A percentile compares a stretch with the other conserved stretches of the same genome.
phyloP scores from a whole-genome alignment of 1,284 basidiomycete species.

The Tilletia horrida region DNA sequence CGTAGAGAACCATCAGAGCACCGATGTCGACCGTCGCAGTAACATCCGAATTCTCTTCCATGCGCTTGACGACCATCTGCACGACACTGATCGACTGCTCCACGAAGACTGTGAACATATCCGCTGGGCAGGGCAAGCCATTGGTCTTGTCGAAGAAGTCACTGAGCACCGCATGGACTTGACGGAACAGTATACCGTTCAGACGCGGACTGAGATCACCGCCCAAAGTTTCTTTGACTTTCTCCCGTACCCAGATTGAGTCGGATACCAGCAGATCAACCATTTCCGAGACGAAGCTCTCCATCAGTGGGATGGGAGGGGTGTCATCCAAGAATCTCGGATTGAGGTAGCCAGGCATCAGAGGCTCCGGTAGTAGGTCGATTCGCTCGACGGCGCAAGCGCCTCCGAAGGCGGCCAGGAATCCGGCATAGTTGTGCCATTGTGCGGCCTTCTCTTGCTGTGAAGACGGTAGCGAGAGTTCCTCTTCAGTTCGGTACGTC shows the following conservation, averaged over 20 bases:
- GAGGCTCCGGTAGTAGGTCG: conserved; percentile 27
- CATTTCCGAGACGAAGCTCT: conserved; percentile 48
- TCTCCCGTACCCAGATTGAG: conserved; percentile 51
- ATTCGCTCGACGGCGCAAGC: conserved; percentile 61
- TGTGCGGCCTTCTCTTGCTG: conserved; percentile 56
- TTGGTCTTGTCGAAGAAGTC: conserved; percentile 50
- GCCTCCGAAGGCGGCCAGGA: conserved; percentile 72
- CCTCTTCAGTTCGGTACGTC: neutral
- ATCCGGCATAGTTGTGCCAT: conserved; percentile 83
- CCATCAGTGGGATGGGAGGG: conserved; percentile 33
- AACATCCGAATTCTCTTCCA: conserved; percentile 28
- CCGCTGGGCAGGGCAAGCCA: conserved; percentile 40
- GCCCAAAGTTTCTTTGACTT: conserved; percentile 50
- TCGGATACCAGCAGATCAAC: conserved; percentile 50
- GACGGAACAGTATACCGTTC: conserved; percentile 45
- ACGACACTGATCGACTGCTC: conserved; percentile 50
- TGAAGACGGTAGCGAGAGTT: neutral
- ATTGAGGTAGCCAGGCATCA: conserved; percentile 28
- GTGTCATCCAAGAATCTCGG: conserved; percentile 26
- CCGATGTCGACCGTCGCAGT: conserved; percentile 46
- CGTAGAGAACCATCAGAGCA: conserved; percentile 47
- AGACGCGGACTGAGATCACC: conserved; percentile 39
- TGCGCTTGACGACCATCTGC: conserved; percentile 39
- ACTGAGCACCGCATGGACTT: conserved; percentile 47
- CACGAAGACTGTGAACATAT: conserved; percentile 50